Evolutionary conservation across 2,329 filamentous ascomycete species (phyloP).

Genomic region (Aspergillus latus): DNA sequence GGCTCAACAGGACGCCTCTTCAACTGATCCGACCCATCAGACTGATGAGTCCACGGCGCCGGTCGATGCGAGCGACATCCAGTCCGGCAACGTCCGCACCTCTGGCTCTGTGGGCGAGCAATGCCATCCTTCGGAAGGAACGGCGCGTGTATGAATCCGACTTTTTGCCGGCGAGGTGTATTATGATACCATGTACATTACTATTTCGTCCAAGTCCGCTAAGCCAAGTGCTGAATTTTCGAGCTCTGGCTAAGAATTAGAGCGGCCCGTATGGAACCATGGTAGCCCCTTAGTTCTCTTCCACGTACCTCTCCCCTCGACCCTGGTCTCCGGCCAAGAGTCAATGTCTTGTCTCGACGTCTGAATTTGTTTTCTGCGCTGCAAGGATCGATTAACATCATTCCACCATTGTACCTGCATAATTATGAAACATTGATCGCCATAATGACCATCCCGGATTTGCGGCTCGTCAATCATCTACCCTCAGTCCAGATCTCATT

Average conservation of each 20-base stretch:
- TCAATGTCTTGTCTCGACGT: too few species aligned
- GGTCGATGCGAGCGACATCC: neutral
- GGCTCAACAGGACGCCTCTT: neutral
- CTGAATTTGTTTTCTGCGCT: too few species aligned
- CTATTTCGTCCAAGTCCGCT: neutral
- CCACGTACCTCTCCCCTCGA: neutral
- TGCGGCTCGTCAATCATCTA: neutral
- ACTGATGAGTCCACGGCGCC: neutral
- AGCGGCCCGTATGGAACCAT: neutral
- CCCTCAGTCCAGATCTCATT: too few species aligned
- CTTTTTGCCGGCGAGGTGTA: neutral
- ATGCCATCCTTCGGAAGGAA: neutral
- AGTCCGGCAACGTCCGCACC: neutral
- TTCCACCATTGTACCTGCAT: neutral
- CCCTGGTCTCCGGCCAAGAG: neutral
- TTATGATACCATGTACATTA: neutral
- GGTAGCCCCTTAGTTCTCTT: neutral
- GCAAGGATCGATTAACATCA: too few species aligned
- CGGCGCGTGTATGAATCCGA: neutral
- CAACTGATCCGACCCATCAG: neutral
- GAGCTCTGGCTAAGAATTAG: too few species aligned
- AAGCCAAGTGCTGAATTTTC: too few species aligned
- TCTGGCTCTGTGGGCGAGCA: neutral
- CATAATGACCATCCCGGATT: neutral
- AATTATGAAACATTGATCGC: slow-evolving; percentile 2